phyloP scores from a whole-genome alignment of 208 protist genomes.

The Acanthamoeba culbertsoni region DNA sequence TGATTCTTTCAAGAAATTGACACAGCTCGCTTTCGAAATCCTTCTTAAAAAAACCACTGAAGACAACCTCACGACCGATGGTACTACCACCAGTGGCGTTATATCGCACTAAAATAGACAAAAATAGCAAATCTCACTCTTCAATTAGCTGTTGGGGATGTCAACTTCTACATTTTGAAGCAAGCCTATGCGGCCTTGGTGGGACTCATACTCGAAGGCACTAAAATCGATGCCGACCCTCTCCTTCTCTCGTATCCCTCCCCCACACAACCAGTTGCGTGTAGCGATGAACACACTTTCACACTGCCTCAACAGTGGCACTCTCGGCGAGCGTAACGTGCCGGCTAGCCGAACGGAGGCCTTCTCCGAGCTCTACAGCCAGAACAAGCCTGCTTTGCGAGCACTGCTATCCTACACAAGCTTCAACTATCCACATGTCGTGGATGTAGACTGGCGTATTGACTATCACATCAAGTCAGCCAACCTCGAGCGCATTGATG shows the following conservation, averaged over 20 bases:
- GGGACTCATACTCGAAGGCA: constrained; percentile 13
- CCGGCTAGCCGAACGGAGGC: not conserved
- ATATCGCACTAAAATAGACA: no score
- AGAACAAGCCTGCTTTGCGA: constrained; percentile 34
- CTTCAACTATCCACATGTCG: constrained; percentile 52
- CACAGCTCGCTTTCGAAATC: not conserved
- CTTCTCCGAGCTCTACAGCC: constrained; percentile 4
- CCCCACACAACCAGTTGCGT: not conserved
- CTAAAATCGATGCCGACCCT: constrained; percentile 14
- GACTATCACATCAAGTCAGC: constrained; percentile 62
- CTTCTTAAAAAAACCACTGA: not conserved
- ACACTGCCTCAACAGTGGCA: not conserved
- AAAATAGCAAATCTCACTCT: not conserved
- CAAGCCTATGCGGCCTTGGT: constrained; percentile 49
- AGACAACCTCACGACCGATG: not conserved
- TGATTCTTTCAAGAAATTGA: not conserved
- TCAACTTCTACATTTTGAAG: constrained; percentile 39
- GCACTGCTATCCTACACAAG: constrained; percentile 46
- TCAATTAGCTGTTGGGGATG: not conserved
- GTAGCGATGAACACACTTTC: not conserved
- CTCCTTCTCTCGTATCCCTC: not conserved
- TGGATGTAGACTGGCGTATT: constrained; percentile 57
- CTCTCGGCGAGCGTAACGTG: constrained; percentile 40
- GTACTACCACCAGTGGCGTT: no score
- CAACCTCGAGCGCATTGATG: constrained; percentile 41